These are phyloP conservation scores for Trypanosoma melophagium DNA, from an alignment of 208 protist species.

Conservation along the genomic window DNA sequence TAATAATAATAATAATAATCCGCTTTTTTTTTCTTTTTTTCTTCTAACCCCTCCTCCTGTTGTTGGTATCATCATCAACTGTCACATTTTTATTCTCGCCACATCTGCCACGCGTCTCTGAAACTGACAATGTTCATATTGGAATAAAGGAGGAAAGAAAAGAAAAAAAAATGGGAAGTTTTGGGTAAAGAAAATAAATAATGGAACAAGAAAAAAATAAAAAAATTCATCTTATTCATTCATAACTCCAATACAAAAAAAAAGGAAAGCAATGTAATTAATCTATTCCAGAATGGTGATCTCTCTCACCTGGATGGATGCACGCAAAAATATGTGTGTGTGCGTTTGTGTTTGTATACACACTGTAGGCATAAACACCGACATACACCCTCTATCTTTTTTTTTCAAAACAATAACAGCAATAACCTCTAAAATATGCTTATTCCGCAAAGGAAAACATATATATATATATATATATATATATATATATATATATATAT, in stretches of 20 bases:
- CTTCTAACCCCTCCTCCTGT: no score
- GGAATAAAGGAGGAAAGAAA: not conserved
- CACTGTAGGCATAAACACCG: no score
- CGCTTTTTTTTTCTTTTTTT: no score
- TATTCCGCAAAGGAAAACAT: no score
- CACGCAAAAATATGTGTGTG: not conserved
- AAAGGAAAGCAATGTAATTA: not conserved
- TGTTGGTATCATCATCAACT: no score
- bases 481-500: no score
- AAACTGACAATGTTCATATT: not conserved
- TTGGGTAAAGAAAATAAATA: not conserved
- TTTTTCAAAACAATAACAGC: not conserved
- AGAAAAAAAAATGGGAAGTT: constrained; percentile 8
- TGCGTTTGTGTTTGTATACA: not conserved
- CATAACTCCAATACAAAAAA: constrained; percentile 6
- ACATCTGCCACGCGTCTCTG: no score
- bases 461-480: no score
- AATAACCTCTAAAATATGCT: no score
- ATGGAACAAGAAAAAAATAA: constrained; percentile 25
- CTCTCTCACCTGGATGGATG: constrained; percentile 3
- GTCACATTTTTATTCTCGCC: no score
- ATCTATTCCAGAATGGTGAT: constrained; percentile 4
- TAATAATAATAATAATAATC: no score
- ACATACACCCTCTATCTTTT: not conserved
- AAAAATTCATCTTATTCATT: constrained; percentile 10